Evolutionary conservation across 2,329 filamentous ascomycete species (phyloP).

Genomic region (Penicillium nordicum): DNA sequence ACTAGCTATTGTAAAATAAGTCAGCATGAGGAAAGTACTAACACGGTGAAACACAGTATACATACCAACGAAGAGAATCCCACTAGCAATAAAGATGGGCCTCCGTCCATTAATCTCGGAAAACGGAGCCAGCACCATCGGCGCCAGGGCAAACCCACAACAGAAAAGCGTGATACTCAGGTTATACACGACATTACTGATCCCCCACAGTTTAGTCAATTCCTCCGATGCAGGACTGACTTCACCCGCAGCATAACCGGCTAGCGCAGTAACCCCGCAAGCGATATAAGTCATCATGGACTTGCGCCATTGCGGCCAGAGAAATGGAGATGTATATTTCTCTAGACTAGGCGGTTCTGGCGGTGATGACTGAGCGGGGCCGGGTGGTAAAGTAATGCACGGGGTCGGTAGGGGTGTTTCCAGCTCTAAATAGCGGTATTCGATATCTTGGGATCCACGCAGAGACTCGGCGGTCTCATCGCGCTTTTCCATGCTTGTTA

Average conservation of each 20-base stretch:
- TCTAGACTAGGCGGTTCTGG: conserved; percentile 64
- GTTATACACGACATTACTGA: conserved; percentile 64
- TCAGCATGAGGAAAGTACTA: conserved; percentile 2
- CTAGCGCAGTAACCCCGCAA: conserved; percentile 70
- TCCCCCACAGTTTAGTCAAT: conserved; percentile 63
- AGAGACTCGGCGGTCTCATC: conserved; percentile 15
- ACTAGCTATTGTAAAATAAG: conserved; percentile 42
- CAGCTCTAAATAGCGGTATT: conserved; percentile 60
- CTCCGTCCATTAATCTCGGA: conserved; percentile 84
- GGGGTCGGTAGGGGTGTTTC: conserved; percentile 56
- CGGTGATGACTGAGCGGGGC: conserved; percentile 34
- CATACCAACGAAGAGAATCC: conserved; percentile 62
- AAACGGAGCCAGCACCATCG: conserved; percentile 85
- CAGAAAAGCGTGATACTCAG: conserved; percentile 80
- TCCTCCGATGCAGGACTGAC: conserved; percentile 68
- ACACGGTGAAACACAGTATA: background rate
- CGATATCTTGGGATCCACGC: conserved; percentile 37
- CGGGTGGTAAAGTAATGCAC: conserved; percentile 30
- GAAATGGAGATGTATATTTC: conserved; percentile 66
- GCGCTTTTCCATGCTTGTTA: conserved; percentile 13
- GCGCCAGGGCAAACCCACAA: conserved; percentile 72
- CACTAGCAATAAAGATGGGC: conserved; percentile 74
- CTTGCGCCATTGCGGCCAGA: conserved; percentile 70
- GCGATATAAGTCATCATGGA: conserved; percentile 67
- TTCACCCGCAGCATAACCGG: conserved; percentile 76